Evolutionary conservation across 2,329 filamentous ascomycete genomes (phyloP), one percentile per base, ranked within the genome.

Genomic region (Xylariaceae sp.): DNA sequence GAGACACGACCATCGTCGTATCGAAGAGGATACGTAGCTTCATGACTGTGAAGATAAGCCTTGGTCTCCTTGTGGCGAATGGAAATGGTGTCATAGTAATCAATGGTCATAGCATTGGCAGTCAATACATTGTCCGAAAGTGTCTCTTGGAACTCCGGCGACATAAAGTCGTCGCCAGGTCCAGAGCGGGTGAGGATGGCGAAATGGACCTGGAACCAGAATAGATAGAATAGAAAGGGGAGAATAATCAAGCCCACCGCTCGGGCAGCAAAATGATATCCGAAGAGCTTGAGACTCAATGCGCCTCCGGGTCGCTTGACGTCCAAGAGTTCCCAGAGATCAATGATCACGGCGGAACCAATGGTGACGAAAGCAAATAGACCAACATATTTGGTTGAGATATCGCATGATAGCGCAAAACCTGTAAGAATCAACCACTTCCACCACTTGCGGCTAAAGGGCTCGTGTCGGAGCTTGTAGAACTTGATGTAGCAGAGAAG

Each of bases 201-300:
- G 72, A 99, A 99, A 75, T 99, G 94, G 32, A 99, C 91, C 79
- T 99, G 94, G 85, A 99, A 99, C 94, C 94, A 99, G 80, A 99
- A 97, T 46, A 99, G 83, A 73, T 99, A 99, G 74, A 99, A 95
- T 67, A 97, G 79, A 79, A 99, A 96, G 11, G 94, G 94, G 63
- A 97, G 83, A 62, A 96, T 71, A 64, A 97, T 89, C 53, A 99
- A 78, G 11, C 88, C 91, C 60, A 95, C 77, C n/a, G 86, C 83
- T 50, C 94, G 88, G 59, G 94, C 94, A 40, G 77, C 81, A 70
- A 99, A 95, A 74, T 99, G 94, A 76, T 95, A 92, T 62, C 79
- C 83, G 70, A 96, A 97, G 42, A 88, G 80, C 47, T 82, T 77
- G 64, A 99, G 78, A 64, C 77, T 86, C 65, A 99, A 79, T n/a